Evolutionary conservation across 805 yeast species (phyloP).

Genomic region (Pichia nakasei): DNA sequence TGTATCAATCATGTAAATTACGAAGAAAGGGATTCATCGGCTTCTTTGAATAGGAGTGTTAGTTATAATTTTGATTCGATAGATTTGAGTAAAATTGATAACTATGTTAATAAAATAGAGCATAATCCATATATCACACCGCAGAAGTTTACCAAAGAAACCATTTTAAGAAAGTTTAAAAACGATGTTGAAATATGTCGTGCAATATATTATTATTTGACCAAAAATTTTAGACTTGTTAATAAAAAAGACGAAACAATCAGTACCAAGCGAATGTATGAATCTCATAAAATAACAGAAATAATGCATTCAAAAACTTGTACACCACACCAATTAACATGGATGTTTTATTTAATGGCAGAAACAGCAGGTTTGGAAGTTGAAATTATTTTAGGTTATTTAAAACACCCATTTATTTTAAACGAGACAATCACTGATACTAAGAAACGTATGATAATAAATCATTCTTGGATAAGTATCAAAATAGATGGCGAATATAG

Average conservation of each 20-base stretch:
- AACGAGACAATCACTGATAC: slow-evolving; percentile 23
- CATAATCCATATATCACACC: slow-evolving; percentile 30
- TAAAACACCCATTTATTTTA: slow-evolving; percentile 66
- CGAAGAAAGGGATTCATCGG: slow-evolving; percentile 31
- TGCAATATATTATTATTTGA: slow-evolving; percentile 54
- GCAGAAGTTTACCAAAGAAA: slow-evolving; percentile 32
- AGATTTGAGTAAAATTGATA: slow-evolving; percentile 35
- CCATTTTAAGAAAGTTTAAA: slow-evolving; percentile 45
- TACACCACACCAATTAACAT: slow-evolving; percentile 56
- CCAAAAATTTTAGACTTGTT: slow-evolving; percentile 46
- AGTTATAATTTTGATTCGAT: slow-evolving; percentile 16
- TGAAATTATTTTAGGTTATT: slow-evolving; percentile 72
- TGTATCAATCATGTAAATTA: slow-evolving; percentile 36
- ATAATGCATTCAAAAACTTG: slow-evolving; percentile 22
- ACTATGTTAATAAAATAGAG: slow-evolving; percentile 29
- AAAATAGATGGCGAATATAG: slow-evolving; percentile 70
- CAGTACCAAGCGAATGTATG: slow-evolving; percentile 25
- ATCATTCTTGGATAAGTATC: slow-evolving; percentile 87
- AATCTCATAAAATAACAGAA: slow-evolving; percentile 18
- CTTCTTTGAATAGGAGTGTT: not conserved
- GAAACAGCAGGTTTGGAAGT: slow-evolving; percentile 61
- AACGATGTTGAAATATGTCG: slow-evolving; percentile 53
- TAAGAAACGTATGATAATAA: slow-evolving; percentile 43
- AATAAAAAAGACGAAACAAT: slow-evolving; percentile 28
- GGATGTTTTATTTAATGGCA: slow-evolving; percentile 66